phyloP scores from a whole-genome alignment of 306 rosid species.

The Prunus mongolica region DNA sequence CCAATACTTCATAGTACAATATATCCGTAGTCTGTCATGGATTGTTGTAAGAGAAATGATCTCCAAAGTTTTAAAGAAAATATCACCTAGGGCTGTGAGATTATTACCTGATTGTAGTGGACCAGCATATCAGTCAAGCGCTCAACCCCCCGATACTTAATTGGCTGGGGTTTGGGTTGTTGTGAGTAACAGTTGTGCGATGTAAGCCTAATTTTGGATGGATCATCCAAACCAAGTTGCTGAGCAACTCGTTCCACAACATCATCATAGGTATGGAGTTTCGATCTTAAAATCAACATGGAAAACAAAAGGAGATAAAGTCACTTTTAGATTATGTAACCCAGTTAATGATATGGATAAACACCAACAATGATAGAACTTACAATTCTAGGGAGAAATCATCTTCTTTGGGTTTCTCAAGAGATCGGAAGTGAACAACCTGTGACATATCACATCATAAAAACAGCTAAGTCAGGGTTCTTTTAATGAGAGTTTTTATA shows the following conservation, averaged over 20 bases:
- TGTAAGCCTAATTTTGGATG: constrained; percentile 78
- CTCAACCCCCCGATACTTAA: constrained; percentile 78
- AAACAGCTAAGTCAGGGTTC: not conserved
- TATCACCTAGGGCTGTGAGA: constrained; percentile 12
- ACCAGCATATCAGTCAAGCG: constrained; percentile 84
- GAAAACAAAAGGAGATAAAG: not conserved
- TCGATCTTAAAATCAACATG: constrained; percentile 51
- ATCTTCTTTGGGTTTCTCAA: constrained; percentile 87
- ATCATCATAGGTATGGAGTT: constrained; percentile 81
- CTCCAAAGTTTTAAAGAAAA: constrained; percentile 10
- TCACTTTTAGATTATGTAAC: not conserved
- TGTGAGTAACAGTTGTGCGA: constrained; percentile 93
- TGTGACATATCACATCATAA: constrained; percentile 27
- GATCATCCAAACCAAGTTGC: constrained; percentile 77
- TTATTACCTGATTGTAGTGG: constrained; percentile 82
- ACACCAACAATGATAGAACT: constrained; percentile 34
- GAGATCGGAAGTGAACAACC: constrained; percentile 90
- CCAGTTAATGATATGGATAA: not conserved
- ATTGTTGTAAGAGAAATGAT: constrained; percentile 12
- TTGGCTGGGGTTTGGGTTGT: constrained; percentile 90
- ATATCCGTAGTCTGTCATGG: constrained; percentile 74
- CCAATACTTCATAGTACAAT: constrained; percentile 81
- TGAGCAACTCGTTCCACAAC: constrained; percentile 83
- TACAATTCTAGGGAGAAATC: constrained; percentile 82
- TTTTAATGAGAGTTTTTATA: not conserved